Evolutionary conservation across 2,329 filamentous ascomycete genomes (phyloP), one percentile per base, ranked within the genome.

Genomic region (Penicillium paneum): DNA sequence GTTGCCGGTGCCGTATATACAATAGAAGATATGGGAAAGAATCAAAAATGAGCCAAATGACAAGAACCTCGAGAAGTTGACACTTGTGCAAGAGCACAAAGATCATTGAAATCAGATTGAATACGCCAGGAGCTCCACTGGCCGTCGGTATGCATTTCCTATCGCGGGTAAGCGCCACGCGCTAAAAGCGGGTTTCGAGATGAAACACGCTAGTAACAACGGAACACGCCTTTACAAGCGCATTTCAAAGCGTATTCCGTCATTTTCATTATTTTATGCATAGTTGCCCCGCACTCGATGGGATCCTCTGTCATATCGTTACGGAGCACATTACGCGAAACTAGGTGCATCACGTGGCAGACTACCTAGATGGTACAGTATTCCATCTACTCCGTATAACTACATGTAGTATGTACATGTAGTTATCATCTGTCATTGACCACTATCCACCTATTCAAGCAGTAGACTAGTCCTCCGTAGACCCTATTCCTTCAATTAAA

Each of bases 1-100:
- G 28, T 43, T 42, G 38, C 54, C 55, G 52, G 51, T 48, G 52
- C 57, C 55, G 36, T 52, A 39, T 46, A 38, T 42, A 49, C 13
- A 41, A 8, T 35, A 15, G 6, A 53, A 50, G 21, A 12, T 41
- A 11, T 45, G 47, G 31, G 19, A 29, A 8, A 29, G 38, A 31
- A 19, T 3, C 38, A 39, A 50, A 44, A 26, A n/a, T 34, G 42
- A 10, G 26, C 7, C n/a, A 24, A 39, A 26, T 21, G 28, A 42
- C 24, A 42, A 29, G 11, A 38, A n/a, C 31, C 3, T 40, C 1
- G 36, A 35, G 38, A 24, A 43, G 28, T 41, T 34, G 32, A 46
- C 24, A 46, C 13, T 31, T 46, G 24, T 31, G 35, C 31, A 46
- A 36, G 38, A 41, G 38, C 31, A 39, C 35, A 39, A 40, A 49